Base-by-base conservation (phyloP, 1,139 yeast genomes). In the Lizanozyma gosingica region DNA sequence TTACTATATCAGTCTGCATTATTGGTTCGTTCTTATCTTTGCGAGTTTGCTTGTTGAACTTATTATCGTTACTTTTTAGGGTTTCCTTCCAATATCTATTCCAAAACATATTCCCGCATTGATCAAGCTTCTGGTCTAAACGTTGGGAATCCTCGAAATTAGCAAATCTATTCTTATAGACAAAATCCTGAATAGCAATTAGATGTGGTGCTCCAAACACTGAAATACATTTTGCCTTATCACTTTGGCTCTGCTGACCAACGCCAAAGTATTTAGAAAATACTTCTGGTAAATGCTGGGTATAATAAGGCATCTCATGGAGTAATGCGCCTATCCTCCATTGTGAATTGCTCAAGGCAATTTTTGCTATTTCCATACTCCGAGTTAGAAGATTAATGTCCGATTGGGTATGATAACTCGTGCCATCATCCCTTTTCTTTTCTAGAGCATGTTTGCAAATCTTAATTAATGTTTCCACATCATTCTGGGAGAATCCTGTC, bases 401-500 rank as follows among this genome's bases (percentile, higher is more conserved):
- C 1, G 46, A 44, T 0, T 41, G 45, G 2, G 56, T 44, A 48
- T 73, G 76, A 29, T 55, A 53, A 1, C 51, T 44, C 1, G 47
- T 40, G 0, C 63, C 64, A 35, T 52, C 47, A 4, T 49, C 43
- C 33, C 47, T 37, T 36, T 61, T 57, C 43, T 71, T 64, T 37
- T 65, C 55, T 40, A 78, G 49, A 2, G 78, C 67, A n/a, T 60
- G 57, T 33, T 65, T 59, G 41, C 81, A 71, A 32, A 80, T 71
- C 35, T 63, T 59, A 2, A 74, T 54, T 51, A 80, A 60, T 17
- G 73, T 67, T 37, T 74, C 74, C 14, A 78, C 63, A 54, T 79
- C 84, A 35, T 64, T 67, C 35, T 68, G 69, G 22, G 79, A 67
- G 50, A 81, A 81, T 0, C 87, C 87, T 2, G 86, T 78, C 88